phyloP scores from a whole-genome alignment of 164 flowering plant genomes.

The Nelumbo lutea region DNA sequence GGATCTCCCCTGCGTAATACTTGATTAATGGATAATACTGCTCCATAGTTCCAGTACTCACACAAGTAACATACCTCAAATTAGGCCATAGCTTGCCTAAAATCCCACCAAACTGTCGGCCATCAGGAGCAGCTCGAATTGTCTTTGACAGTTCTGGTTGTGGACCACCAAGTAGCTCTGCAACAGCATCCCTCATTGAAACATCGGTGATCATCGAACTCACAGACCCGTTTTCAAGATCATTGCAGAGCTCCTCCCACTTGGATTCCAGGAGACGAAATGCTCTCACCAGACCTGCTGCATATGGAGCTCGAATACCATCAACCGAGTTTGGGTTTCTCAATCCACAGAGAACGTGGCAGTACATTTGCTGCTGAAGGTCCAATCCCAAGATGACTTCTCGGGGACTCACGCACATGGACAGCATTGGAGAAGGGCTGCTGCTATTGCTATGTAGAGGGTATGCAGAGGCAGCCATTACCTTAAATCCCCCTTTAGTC shows the following conservation, averaged over 20 bases:
- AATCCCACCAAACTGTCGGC: slow-evolving; percentile 31
- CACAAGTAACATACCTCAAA: slow-evolving; percentile 31
- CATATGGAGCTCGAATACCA: slow-evolving; percentile 40
- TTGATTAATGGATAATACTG: slow-evolving; percentile 39
- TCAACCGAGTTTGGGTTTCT: slow-evolving; percentile 24
- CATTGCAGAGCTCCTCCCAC: slow-evolving; percentile 41
- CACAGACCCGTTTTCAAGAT: slow-evolving; percentile 34
- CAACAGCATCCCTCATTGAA: slow-evolving; percentile 37
- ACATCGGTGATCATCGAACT: slow-evolving; percentile 27
- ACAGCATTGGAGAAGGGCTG: slow-evolving; percentile 12
- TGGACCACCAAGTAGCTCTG: slow-evolving; percentile 35
- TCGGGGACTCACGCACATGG: slow-evolving; percentile 24
- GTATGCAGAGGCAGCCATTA: slow-evolving; percentile 42
- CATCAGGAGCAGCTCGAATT: slow-evolving; percentile 25
- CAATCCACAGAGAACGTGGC: slow-evolving; percentile 52
- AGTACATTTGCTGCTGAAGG: slow-evolving; percentile 41
- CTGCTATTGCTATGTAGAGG: slow-evolving; percentile 21
- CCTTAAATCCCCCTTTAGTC: slow-evolving; percentile 40
- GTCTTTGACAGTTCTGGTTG: slow-evolving; percentile 29
- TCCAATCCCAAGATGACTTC: slow-evolving; percentile 39
- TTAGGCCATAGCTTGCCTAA: slow-evolving; percentile 41
- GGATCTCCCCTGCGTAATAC: slow-evolving; percentile 34
- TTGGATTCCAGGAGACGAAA: slow-evolving; percentile 33
- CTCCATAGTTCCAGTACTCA: slow-evolving; percentile 43
- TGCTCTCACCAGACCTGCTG: slow-evolving; percentile 32